Evolutionary conservation across 1,284 basidiomycete species (phyloP).

Genomic region (Psilocybe mexicana): DNA sequence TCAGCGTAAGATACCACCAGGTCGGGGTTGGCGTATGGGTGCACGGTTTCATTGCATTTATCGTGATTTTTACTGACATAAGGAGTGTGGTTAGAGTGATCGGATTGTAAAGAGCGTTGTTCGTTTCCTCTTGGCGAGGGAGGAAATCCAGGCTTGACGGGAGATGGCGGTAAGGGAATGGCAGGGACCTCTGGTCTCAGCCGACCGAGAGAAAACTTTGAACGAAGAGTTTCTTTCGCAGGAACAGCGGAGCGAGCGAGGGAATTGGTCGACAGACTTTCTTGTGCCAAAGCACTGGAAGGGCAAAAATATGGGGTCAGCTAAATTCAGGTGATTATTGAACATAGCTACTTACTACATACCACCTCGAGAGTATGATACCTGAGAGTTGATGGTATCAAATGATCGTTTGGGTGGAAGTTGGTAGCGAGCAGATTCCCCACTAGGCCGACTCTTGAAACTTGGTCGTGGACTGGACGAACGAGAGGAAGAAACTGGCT

Average conservation of each 20-base stretch:
- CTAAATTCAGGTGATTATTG: neutral
- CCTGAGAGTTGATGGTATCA: conserved; percentile 53
- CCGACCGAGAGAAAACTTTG: conserved; percentile 32
- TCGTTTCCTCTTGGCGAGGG: conserved; percentile 13
- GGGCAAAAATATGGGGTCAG: conserved; percentile 6
- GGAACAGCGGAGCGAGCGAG: conserved; percentile 32
- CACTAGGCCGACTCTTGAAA: conserved; percentile 51
- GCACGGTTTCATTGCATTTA: conserved; percentile 40
- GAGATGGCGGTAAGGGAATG: conserved; percentile 23
- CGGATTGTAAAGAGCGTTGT: conserved; percentile 6
- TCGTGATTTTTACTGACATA: conserved; percentile 21
- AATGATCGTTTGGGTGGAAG: conserved; percentile 55
- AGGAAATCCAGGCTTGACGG: conserved; percentile 12
- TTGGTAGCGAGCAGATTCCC: conserved; percentile 59
- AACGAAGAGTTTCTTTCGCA: conserved; percentile 33
- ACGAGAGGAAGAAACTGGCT: conserved; percentile 36
- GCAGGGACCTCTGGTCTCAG: conserved; percentile 25
- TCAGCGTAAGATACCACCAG: conserved; percentile 43
- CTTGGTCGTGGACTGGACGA: conserved; percentile 49
- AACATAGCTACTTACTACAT: conserved; percentile 51
- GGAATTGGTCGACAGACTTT: conserved; percentile 59
- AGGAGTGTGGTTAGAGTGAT: conserved; percentile 17
- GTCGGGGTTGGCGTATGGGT: conserved; percentile 80
- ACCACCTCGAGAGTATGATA: conserved; percentile 50
- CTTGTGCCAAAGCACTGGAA: conserved; percentile 52